Evolutionary conservation across 352 stramenopile genomes (phyloP).

Genomic region (Globisporangium barbulae): DNA sequence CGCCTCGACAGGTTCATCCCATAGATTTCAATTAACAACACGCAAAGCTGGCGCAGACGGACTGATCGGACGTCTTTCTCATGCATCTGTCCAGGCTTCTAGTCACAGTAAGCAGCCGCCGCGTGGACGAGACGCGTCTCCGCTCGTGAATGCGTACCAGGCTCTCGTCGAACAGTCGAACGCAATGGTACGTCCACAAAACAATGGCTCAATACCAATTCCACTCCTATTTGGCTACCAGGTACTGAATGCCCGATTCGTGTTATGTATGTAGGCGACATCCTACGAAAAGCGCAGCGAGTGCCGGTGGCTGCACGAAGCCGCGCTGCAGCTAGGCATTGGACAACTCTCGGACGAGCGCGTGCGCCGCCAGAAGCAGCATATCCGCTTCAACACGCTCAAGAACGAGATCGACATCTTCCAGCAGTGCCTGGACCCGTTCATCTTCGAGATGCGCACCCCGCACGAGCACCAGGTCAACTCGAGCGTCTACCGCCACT

Average conservation of each 20-base stretch:
- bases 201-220: no score
- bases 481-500: conserved; percentile 77
- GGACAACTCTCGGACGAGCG: conserved; percentile 55
- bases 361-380: conserved; percentile 45
- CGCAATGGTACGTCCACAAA: conserved; percentile 32
- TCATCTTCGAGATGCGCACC: conserved; percentile 56
- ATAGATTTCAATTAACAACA: no score
- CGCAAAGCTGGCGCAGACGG: no score
- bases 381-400: conserved; percentile 61
- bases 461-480: conserved; percentile 49
- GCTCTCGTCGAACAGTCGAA: conserved; percentile 44
- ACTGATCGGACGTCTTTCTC: not conserved
- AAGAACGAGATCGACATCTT: conserved; percentile 82
- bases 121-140: conserved; percentile 26
- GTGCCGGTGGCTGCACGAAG: conserved; percentile 30
- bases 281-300: conserved; percentile 28
- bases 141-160: conserved; percentile 46
- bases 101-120: conserved; percentile 2
- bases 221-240: no score
- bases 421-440: conserved; percentile 69
- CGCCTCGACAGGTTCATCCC: conserved; percentile 4
- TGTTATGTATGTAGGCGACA: conserved; percentile 20
- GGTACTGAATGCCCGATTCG: no score
- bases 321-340: conserved; percentile 49
- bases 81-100: not conserved